These are phyloP conservation scores for Neurospora hispaniola DNA, from an alignment of 495 filamentous ascomycete genomes.

Conservation along the genomic window DNA sequence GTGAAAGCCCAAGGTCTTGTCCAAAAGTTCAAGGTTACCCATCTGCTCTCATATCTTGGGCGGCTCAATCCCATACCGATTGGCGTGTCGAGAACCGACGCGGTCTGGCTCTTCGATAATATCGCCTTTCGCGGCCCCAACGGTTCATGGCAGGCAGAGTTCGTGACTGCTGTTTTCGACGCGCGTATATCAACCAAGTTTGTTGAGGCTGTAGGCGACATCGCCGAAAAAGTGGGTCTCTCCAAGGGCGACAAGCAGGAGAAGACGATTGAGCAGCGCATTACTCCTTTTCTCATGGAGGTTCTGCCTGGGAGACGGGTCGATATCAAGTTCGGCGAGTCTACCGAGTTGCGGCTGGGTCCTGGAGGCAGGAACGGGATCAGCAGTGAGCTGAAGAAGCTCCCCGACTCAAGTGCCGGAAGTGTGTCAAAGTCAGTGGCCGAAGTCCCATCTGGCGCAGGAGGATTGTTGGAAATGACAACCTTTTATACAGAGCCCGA, in stretches of 20 bases:
- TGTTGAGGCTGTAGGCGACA: slow-evolving; percentile 54
- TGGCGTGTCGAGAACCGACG: slow-evolving; percentile 38
- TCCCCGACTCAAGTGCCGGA: slow-evolving; percentile 30
- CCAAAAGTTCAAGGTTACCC: slow-evolving; percentile 19
- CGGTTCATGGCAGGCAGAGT: slow-evolving; percentile 63
- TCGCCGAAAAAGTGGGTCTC: slow-evolving; percentile 63
- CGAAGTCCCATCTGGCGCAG: slow-evolving; percentile 33
- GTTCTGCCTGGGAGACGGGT: slow-evolving; percentile 59
- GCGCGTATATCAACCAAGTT: slow-evolving; percentile 53
- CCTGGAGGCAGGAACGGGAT: slow-evolving; percentile 64
- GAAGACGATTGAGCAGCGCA: slow-evolving; percentile 53
- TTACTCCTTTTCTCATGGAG: slow-evolving; percentile 67
- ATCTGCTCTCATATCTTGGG: slow-evolving; percentile 38
- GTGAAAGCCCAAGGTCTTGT: not conserved
- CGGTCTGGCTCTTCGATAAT: slow-evolving; percentile 86
- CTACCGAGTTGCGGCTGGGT: slow-evolving; percentile 46
- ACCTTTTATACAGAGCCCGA: slow-evolving; percentile 66
- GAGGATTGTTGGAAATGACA: slow-evolving; percentile 43
- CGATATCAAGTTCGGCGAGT: slow-evolving; percentile 40
- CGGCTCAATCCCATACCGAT: slow-evolving; percentile 32
- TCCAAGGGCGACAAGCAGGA: slow-evolving; percentile 51
- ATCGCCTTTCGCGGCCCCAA: slow-evolving; percentile 56
- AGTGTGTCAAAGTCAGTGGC: slow-evolving; percentile 34
- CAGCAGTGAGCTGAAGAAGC: slow-evolving; percentile 43
- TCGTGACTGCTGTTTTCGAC: slow-evolving; percentile 70